Percentiles rank a stretch among this genome's conserved stretches.
These are phyloP conservation scores for Solanum pimpinellifolium DNA, from an alignment of 257 asterid genomes.

Conservation along the genomic window DNA sequence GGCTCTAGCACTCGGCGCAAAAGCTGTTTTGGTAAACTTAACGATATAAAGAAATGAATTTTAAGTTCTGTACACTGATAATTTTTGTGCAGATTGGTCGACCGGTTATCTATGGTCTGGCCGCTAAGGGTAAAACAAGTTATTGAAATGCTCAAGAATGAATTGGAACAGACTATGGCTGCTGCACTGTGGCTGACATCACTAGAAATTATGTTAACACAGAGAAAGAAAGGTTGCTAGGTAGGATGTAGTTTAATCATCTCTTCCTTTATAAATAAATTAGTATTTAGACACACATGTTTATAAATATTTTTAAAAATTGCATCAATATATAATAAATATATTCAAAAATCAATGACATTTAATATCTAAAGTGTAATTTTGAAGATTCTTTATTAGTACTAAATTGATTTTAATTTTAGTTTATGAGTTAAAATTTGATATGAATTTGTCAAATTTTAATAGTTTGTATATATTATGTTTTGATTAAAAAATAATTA, in stretches of 20 bases:
- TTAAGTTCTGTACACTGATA: not conserved
- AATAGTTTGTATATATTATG: no score
- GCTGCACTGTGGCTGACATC: constrained; percentile 34
- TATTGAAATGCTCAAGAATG: constrained; percentile 32
- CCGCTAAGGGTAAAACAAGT: constrained; percentile 38
- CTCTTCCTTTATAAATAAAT: no score
- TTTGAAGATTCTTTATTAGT: no score
- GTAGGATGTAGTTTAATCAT: constrained; percentile 16
- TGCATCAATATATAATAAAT: no score
- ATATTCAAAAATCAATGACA: no score
- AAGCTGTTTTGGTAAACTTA: constrained; percentile 38
- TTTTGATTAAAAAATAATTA: no score
- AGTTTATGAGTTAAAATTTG: no score
- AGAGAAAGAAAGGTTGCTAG: constrained; percentile 8
- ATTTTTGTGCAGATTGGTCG: constrained; percentile 32
- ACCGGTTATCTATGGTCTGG: constrained; percentile 41
- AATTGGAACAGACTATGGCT: constrained; percentile 54
- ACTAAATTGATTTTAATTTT: no score
- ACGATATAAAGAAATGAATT: not conserved
- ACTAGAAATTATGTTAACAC: constrained; percentile 35
- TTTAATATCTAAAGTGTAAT: no score
- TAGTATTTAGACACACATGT: no score
- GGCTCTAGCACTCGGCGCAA: constrained; percentile 65
- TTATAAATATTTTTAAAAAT: no score
- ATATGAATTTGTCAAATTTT: no score